A percentile compares a stretch with the other conserved stretches of the same genome.
These are phyloP conservation scores for Cochlearia excelsa DNA, from an alignment of 345 rosid species.

Conservation along the genomic window DNA sequence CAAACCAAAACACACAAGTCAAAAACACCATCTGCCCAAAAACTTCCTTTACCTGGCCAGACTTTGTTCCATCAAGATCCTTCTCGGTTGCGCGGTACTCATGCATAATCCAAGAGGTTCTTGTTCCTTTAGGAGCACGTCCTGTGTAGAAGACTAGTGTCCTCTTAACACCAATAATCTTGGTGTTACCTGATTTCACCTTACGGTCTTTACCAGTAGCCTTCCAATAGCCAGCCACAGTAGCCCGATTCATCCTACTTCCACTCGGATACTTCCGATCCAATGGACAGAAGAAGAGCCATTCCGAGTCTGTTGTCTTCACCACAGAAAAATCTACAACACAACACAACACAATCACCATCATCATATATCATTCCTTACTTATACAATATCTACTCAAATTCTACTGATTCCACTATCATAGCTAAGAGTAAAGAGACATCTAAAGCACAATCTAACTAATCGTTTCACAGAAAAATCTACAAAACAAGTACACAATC, in stretches of 20 bases:
- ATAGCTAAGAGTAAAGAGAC: neutral
- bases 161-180: conserved; percentile 83
- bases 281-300: conserved; percentile 94
- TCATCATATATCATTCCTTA: too few relatives aligned
- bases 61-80: conserved; percentile 73
- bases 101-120: conserved; percentile 90
- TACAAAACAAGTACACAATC: conserved; percentile 29
- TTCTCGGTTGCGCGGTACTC: conserved; percentile 72
- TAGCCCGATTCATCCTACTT: conserved; percentile 74
- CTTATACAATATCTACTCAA: neutral
- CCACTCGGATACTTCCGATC: conserved; percentile 92
- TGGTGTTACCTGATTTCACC: conserved; percentile 46
- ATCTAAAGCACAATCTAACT: neutral
- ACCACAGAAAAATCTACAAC: conserved; percentile 59
- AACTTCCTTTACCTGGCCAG: conserved; percentile 61
- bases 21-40: neutral
- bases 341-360: neutral
- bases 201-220: conserved; percentile 87
- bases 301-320: conserved; percentile 57
- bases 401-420: neutral
- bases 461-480: conserved; percentile 43
- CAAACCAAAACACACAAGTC: neutral
- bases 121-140: conserved; percentile 69
- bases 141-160: conserved; percentile 80
- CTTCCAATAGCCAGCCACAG: conserved; percentile 86